Conservation (phyloP, 257 asterid species). For the Craterostigma plantagineum region DNA sequence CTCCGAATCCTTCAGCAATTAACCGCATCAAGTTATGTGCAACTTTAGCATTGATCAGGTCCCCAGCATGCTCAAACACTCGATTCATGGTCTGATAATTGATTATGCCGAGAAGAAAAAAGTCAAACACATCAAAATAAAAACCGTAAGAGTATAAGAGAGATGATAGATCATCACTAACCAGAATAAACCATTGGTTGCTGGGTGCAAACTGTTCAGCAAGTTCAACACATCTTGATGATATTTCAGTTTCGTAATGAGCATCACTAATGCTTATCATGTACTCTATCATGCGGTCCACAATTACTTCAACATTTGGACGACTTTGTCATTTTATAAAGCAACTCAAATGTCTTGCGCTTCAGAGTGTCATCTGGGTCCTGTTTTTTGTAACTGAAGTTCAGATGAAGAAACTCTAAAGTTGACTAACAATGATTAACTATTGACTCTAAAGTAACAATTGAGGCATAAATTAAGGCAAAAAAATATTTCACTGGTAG, state of each 20-base stretch:
- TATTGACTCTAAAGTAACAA: no score
- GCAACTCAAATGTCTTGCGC: constrained; percentile 93
- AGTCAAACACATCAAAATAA: neutral
- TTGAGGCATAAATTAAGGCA: constrained; percentile 4
- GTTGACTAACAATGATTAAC: no score
- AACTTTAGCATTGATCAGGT: constrained; percentile 77
- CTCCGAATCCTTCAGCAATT: constrained; percentile 97
- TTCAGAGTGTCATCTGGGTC: constrained; percentile 97
- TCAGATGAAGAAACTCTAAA: no score
- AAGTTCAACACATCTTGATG: constrained; percentile 96
- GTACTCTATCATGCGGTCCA: constrained; percentile 87
- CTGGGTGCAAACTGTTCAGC: constrained; percentile 98
- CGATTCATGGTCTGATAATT: constrained; percentile 81
- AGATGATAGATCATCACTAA: constrained; percentile 13
- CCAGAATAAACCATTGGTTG: constrained; percentile 99
- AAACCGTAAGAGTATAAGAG: constrained; percentile 7
- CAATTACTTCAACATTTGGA: constrained; percentile 98
- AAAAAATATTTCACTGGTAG: no score
- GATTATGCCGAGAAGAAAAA: constrained; percentile 11
- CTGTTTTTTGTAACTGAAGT: constrained; percentile 16
- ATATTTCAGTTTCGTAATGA: constrained; percentile 95
- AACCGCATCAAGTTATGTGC: constrained; percentile 92
- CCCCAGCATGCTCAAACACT: constrained; percentile 98
- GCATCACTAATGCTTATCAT: constrained; percentile 79
- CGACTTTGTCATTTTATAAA: constrained; percentile 94